A percentile compares a stretch with the other conserved stretches of the same genome.
Conservation (phyloP, 202 grass and related monocot species). For the Sporobolus alterniflorus region DNA sequence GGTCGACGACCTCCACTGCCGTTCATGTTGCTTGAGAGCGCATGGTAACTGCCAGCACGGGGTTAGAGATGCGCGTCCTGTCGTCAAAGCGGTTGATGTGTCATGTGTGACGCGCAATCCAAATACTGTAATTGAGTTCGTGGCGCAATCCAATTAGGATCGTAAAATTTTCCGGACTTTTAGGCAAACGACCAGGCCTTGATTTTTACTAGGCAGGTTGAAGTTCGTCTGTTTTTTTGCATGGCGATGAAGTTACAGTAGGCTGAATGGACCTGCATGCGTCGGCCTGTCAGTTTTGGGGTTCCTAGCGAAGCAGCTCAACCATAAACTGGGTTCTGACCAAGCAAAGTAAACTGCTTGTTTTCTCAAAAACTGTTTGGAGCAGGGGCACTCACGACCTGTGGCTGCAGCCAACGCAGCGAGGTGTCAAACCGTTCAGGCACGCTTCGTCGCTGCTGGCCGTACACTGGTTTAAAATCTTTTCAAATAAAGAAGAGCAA, state of each 20-base stretch:
- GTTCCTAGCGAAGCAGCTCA: too few relatives aligned
- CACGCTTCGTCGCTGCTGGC: conserved; percentile 5
- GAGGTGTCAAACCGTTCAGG: conserved; percentile 1
- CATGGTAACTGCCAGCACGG: background rate
- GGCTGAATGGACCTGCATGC: background rate
- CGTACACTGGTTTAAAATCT: conserved; percentile 35
- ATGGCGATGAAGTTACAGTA: background rate
- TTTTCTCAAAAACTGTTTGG: too few relatives aligned
- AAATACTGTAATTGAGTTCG: background rate
- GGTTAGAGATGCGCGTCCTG: conserved; percentile 8
- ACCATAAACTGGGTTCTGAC: too few relatives aligned
- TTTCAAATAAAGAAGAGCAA: conserved; percentile 28
- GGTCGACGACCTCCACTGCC: too few relatives aligned
- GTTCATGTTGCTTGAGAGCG: background rate
- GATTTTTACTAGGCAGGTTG: background rate
- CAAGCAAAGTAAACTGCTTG: background rate
- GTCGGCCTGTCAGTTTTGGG: background rate
- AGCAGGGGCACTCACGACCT: background rate
- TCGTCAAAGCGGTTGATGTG: background rate
- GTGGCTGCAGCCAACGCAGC: conserved; percentile 9
- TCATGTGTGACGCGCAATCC: conserved; percentile 15
- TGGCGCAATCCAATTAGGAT: background rate
- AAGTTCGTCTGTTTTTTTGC: background rate
- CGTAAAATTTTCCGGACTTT: background rate
- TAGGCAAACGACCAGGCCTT: background rate